Base-by-base conservation (phyloP, 2,329 filamentous ascomycete genomes). In the Colletotrichum tropicicola region DNA sequence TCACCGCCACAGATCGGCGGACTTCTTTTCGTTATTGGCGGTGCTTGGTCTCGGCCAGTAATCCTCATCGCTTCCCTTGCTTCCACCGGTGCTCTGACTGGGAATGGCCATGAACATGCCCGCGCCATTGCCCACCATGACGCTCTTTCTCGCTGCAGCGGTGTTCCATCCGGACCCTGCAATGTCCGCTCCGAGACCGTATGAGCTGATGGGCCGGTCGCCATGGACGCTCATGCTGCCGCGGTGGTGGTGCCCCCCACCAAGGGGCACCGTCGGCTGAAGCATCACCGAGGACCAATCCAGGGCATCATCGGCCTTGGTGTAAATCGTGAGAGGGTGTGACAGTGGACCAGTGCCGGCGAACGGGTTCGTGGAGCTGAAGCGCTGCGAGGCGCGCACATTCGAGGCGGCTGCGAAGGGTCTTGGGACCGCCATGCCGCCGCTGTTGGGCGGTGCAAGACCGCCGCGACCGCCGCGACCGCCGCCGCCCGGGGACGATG, bases 211-310 rank as follows among this genome's bases (percentile, higher is more conserved):
- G 30, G 85, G 85, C 35, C 85, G 81, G 70, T 73, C 74, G 59
- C 28, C 70, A 57, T 39, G 68, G 35, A 57, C 35, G 25, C 53
- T 53, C 62, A 66, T 65, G 62, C 66, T 68, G 17, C 61, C 61
- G 39, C 60, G 28, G 48, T 56, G 61, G 48, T 56, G 60, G 27
- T 64, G 21, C 15, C 47, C 45, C 5, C 68, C 68, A 8, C 68
- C 63, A 7, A 56, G 64, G 59, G 21, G 68, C 60, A 30, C 73
- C 68, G 51, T 73, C 69, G 13, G 77, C 74, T 62, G 78, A 73
- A 88, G 80, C 59, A 83, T 81, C 49, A 85, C 80, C 72, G 87
- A 87, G 58, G 85, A 86, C 87, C 87, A 89, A 69, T 85, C 82
- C 41, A 86, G 77, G 66, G 85, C 82, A 69, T 88, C 85, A 55